Percentiles rank a stretch among this genome's conserved stretches.
Evolutionary conservation across 1,284 basidiomycete genomes (phyloP).

Genomic region (Microstroma glucosiphilum): DNA sequence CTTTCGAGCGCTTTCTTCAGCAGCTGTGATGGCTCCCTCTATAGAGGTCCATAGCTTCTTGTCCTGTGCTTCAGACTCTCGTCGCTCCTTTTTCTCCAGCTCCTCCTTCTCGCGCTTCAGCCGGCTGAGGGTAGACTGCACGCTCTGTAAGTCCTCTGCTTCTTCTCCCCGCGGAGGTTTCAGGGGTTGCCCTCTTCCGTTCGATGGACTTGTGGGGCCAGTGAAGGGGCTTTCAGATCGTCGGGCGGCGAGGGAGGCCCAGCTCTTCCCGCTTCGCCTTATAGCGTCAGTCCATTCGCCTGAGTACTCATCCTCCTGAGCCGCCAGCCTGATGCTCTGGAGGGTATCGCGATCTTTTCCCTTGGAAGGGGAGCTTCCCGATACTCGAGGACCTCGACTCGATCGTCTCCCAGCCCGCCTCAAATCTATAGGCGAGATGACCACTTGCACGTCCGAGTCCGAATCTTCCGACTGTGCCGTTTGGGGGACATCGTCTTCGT

Average conservation of each 20-base stretch:
- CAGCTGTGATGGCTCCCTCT: slow-evolving; percentile 39
- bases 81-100: slow-evolving; percentile 29
- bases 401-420: too few relatives aligned
- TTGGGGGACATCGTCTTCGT: too few relatives aligned
- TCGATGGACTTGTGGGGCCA: background rate
- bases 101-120: slow-evolving; percentile 33
- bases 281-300: background rate
- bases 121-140: slow-evolving; percentile 27
- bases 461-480: too few relatives aligned
- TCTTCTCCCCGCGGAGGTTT: too few relatives aligned
- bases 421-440: too few relatives aligned
- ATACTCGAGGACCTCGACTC: too few relatives aligned
- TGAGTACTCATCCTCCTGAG: background rate
- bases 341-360: background rate
- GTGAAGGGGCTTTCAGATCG: background rate
- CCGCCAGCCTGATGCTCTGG: background rate
- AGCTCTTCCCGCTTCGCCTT: background rate
- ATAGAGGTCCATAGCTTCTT: slow-evolving; percentile 43
- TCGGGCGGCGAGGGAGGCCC: slow-evolving; percentile 2
- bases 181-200: background rate
- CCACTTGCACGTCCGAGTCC: too few relatives aligned
- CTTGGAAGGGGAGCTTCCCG: background rate
- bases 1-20: slow-evolving; percentile 28
- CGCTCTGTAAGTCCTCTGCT: slow-evolving; percentile 27
- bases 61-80: slow-evolving; percentile 42